Conservation (phyloP, 2,329 filamentous ascomycete species). For the Xylaria polymorpha region DNA sequence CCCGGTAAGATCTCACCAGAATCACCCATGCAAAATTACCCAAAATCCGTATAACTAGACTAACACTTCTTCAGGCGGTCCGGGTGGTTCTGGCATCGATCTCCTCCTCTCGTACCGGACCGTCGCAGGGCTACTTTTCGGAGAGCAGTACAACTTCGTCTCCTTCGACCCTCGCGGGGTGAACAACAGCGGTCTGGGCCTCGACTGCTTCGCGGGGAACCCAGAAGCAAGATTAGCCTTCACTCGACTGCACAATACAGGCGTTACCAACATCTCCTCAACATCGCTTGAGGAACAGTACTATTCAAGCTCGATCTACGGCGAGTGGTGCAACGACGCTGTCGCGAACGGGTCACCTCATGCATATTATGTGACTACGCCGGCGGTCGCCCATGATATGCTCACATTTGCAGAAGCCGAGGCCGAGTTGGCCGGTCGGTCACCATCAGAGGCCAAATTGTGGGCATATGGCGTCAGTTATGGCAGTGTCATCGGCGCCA, state of each 20-base stretch:
- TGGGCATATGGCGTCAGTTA: slow-evolving; percentile 47
- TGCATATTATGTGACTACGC: slow-evolving; percentile 51
- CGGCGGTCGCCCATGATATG: slow-evolving; percentile 47
- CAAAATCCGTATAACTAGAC: slow-evolving; percentile 19
- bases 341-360: slow-evolving; percentile 44
- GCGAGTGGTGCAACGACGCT: slow-evolving; percentile 51
- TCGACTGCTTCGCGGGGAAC: slow-evolving; percentile 50
- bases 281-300: slow-evolving; percentile 48
- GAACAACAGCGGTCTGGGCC: slow-evolving; percentile 48
- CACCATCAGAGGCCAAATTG: slow-evolving; percentile 46
- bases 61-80: slow-evolving; percentile 50
- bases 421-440: slow-evolving; percentile 41
- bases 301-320: slow-evolving; percentile 49
- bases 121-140: slow-evolving; percentile 47
- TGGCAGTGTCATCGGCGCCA: slow-evolving; percentile 49
- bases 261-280: slow-evolving; percentile 47
- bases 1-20: slow-evolving; percentile 43
- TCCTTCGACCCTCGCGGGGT: slow-evolving; percentile 58
- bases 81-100: slow-evolving; percentile 53
- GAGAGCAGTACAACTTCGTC: slow-evolving; percentile 57
- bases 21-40: neutral
- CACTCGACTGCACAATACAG: slow-evolving; percentile 43
- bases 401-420: slow-evolving; percentile 50
- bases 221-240: slow-evolving; percentile 47
- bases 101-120: slow-evolving; percentile 42